phyloP scores from a whole-genome alignment of 2,329 filamentous ascomycete species.

The Cadophora sp. region DNA sequence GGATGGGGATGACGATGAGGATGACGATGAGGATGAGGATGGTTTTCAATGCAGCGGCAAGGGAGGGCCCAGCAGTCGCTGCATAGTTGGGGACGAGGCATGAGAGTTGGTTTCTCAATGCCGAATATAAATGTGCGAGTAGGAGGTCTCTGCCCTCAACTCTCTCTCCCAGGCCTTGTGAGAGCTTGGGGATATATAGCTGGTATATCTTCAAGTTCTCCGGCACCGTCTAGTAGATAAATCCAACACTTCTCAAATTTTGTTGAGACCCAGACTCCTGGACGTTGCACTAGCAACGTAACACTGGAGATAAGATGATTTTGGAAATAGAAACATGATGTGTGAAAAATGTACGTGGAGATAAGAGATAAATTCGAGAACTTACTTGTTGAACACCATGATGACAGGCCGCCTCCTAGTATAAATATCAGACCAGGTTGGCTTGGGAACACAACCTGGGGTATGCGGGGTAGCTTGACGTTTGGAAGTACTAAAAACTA shows the following conservation, averaged over 20 bases:
- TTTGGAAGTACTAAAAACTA: not conserved
- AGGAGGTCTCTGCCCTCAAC: no score
- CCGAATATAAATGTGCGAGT: not conserved
- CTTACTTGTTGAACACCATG: constrained; percentile 12
- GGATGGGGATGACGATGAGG: not conserved
- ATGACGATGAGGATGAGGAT: not conserved
- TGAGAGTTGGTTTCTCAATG: not conserved
- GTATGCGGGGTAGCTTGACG: not conserved
- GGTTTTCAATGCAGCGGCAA: not conserved
- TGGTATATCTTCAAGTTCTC: not conserved
- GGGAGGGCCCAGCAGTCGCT: not conserved
- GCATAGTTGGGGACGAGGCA: not conserved
- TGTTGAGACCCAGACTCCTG: not conserved
- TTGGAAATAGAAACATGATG: not conserved
- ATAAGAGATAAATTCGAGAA: not conserved
- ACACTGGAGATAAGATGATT: not conserved
- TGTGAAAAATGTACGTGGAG: not conserved
- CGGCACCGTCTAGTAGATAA: not conserved
- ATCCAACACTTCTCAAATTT: no score
- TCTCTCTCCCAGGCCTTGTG: not conserved
- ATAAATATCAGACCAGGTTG: not conserved
- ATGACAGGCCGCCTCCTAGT: not conserved
- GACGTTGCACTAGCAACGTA: not conserved
- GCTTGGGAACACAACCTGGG: not conserved
- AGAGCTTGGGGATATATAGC: not conserved